Base-by-base conservation (phyloP, 345 rosid genomes). In the Melaleuca quinquenervia region DNA sequence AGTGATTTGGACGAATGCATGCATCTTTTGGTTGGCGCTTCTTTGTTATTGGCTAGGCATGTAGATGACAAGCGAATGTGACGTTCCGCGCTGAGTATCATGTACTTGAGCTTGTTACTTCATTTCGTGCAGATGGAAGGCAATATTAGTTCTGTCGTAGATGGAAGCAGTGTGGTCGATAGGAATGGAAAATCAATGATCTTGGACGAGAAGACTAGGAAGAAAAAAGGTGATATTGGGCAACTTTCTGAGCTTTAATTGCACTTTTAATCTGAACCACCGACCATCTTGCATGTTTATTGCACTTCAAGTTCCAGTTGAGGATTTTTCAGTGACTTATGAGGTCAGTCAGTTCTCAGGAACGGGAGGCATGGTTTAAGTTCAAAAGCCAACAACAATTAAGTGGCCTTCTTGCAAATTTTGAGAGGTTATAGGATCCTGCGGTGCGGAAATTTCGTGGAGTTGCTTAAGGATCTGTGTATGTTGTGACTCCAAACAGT, bases 61-160 rank as follows among this genome's bases (percentile, higher is more conserved):
- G 9, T 5, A 18, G 24, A 41, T 41, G 78, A 32, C 3, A 32
- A 32, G 78, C 78, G 18, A 70, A 18, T 32, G 36, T 36, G 41
- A 16, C 29, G 76, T 64, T 64, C 76, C 22, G 3, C 21, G 22
- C 76, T 32, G 44, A 29, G 1, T 16, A 8, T 36, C 22, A 64
- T 32, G 48, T 70, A 70, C 45, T 70, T 18, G 78, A 70, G 75
- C 48, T 70, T 70, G 1, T 9, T 8, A 20, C 78, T 70, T 70
- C 78, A 32, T 51, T 21, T 84, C 64, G 27, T 87, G 92, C 90
- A 93, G 95, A 86, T 51, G 84, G 89, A 85, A 87, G 89, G 92
- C 83, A 87, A 91, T 44, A 84, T 84, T 75, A 87, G 44, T 75
- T 88, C 87, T 58, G 86, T 74, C 62, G 50, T 56, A 85, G 84